Evolutionary conservation across 2,329 filamentous ascomycete genomes (phyloP).

Genomic region (Diaporthe longicolla): DNA sequence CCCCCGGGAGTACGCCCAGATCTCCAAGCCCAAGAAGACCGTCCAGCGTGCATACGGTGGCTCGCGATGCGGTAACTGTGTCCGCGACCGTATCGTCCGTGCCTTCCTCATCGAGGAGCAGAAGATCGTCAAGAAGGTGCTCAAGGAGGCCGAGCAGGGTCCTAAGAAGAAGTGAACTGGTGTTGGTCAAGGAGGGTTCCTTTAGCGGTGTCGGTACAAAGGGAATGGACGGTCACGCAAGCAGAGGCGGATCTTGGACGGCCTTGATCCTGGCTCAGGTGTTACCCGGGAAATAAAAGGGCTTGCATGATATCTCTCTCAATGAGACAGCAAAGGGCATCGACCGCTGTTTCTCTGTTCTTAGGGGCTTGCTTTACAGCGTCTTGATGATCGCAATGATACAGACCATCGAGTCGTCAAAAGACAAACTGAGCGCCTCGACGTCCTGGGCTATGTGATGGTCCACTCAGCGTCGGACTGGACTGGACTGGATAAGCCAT

Average conservation of each 20-base stretch:
- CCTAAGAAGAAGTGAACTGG: conserved; percentile 78
- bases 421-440: conserved; percentile 25
- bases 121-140: conserved; percentile 99
- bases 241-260: conserved; percentile 42
- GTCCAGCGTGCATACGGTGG: conserved; percentile 99
- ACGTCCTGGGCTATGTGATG: conserved; percentile 28
- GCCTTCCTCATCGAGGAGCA: conserved; percentile 99
- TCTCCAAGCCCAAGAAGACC: conserved; percentile 99
- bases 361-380: conserved; percentile 60
- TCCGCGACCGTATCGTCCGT: conserved; percentile 96
- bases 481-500: neutral
- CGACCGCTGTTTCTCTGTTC: conserved; percentile 55
- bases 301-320: conserved; percentile 61
- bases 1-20: conserved; percentile 95
- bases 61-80: conserved; percentile 98
- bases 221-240: conserved; percentile 53
- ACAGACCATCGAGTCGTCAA: conserved; percentile 52
- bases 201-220: conserved; percentile 48
- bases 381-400: conserved; percentile 64
- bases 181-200: conserved; percentile 49
- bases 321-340: conserved; percentile 42
- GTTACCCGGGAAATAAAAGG: conserved; percentile 58
- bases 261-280: conserved; percentile 64
- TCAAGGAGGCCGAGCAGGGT: conserved; percentile 94
- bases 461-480: neutral